Conservation (phyloP, 2,329 filamentous ascomycete genomes). For the Neofusicoccum kwambonambiense region DNA sequence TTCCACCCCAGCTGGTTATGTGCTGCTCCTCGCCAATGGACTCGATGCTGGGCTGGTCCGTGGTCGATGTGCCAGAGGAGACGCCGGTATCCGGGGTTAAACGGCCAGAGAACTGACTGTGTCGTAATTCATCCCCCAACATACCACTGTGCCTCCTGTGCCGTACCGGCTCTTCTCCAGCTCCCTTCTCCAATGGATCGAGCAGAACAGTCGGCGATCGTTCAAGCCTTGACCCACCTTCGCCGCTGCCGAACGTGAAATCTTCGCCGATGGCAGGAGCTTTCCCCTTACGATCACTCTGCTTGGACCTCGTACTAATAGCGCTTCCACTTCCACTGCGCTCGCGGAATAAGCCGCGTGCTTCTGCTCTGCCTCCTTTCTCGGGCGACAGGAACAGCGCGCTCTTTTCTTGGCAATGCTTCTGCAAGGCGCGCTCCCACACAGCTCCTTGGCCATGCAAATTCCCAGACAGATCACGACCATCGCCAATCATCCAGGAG, state of each 20-base stretch:
- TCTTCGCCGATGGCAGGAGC: not conserved
- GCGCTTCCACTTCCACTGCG: constrained; percentile 8
- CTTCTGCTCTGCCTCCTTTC: constrained; percentile 25
- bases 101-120: not conserved
- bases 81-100: not conserved
- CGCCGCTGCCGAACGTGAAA: not conserved
- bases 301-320: not conserved
- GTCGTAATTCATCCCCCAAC: not conserved
- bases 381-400: constrained; percentile 35
- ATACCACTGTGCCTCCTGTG: not conserved
- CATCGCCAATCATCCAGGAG: constrained; percentile 31
- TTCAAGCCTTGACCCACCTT: not conserved
- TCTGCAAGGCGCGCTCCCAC: constrained; percentile 38
- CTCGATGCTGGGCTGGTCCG: not conserved
- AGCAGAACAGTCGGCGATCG: not conserved
- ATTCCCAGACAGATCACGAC: not conserved
- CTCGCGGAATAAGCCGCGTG: constrained; percentile 5
- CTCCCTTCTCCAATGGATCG: not conserved
- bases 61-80: not conserved
- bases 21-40: not conserved
- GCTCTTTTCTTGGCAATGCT: constrained; percentile 35
- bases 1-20: not conserved
- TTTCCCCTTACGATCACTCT: constrained; percentile 2
- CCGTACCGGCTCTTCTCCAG: not conserved
- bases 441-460: constrained; percentile 27